These are phyloP conservation scores for Kwoniella bestiolae DNA, from an alignment of 768 basidiomycete genomes.

Conservation along the genomic window DNA sequence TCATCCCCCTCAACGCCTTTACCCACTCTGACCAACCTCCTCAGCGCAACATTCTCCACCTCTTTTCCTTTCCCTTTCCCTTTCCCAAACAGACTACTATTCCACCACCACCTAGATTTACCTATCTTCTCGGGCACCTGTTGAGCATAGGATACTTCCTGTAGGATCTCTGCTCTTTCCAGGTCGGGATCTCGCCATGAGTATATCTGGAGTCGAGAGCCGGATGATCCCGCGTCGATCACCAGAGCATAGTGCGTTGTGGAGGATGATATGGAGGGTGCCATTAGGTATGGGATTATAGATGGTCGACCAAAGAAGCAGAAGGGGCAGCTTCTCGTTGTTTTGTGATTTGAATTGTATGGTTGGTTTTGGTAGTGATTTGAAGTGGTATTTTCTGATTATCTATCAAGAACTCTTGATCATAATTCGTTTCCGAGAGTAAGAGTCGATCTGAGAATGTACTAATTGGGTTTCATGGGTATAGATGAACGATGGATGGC, in stretches of 20 bases:
- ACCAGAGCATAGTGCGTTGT: constrained; percentile 65
- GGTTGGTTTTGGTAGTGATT: neutral
- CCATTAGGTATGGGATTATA: constrained; percentile 30
- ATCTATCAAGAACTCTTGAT: neutral
- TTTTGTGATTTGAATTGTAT: neutral
- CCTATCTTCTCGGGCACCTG: constrained; percentile 54
- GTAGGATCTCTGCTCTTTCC: constrained; percentile 63
- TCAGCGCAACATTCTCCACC: constrained; percentile 45
- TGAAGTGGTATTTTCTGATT: neutral
- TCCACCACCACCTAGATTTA: constrained; percentile 79
- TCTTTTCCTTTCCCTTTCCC: constrained; percentile 62
- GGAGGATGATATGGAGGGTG: constrained; percentile 45
- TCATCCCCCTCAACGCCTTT: constrained; percentile 85
- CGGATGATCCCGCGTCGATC: constrained; percentile 98
- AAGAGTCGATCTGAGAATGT: too few species aligned
- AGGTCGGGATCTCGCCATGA: constrained; percentile 86
- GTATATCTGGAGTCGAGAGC: constrained; percentile 93
- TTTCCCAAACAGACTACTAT: constrained; percentile 61
- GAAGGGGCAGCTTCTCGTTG: neutral
- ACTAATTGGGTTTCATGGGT: too few species aligned
- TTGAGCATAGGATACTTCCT: constrained; percentile 56
- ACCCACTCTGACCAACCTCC: constrained; percentile 77
- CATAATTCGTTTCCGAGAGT: neutral
- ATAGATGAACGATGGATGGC: too few species aligned
- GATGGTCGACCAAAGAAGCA: neutral